phyloP scores from a whole-genome alignment of 192 early-diverging fungal species.

The Gaertneriomyces sp. region DNA sequence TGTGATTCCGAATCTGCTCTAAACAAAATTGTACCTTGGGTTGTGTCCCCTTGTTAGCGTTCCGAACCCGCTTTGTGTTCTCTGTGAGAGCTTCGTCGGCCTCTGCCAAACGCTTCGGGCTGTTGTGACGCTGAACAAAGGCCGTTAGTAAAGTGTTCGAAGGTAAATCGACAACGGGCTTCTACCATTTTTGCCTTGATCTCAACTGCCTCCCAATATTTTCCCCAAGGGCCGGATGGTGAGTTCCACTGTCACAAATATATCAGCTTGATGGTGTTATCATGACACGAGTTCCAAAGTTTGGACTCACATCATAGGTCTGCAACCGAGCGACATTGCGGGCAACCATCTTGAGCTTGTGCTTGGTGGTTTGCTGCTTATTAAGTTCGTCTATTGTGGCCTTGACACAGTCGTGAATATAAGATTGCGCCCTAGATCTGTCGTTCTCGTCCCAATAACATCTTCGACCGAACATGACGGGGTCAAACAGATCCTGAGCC shows the following conservation, averaged over 20 bases:
- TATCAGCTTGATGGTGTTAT: not conserved
- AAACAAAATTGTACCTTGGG: too few species aligned
- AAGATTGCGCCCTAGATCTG: not conserved
- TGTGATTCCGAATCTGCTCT: too few species aligned
- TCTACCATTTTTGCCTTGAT: not conserved
- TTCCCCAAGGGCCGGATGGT: not conserved
- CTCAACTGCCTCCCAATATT: not conserved
- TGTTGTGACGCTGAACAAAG: not conserved
- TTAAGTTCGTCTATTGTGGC: not conserved
- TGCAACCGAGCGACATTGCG: not conserved
- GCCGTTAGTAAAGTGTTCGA: not conserved
- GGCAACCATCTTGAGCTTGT: not conserved
- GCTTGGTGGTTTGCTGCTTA: not conserved
- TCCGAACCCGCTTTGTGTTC: not conserved
- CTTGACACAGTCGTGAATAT: conserved; percentile 2
- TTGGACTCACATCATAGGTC: not conserved
- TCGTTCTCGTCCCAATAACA: too few species aligned
- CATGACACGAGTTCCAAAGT: not conserved
- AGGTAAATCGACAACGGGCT: not conserved
- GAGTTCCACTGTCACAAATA: conserved; percentile 4
- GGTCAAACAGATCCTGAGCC: too few species aligned
- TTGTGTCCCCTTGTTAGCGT: not conserved
- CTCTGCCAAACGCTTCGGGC: not conserved
- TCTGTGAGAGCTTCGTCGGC: conserved; percentile 4
- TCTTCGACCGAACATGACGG: too few species aligned